Conservation (phyloP, 106 monocot genomes). For the Dactylorhiza incarnata region DNA sequence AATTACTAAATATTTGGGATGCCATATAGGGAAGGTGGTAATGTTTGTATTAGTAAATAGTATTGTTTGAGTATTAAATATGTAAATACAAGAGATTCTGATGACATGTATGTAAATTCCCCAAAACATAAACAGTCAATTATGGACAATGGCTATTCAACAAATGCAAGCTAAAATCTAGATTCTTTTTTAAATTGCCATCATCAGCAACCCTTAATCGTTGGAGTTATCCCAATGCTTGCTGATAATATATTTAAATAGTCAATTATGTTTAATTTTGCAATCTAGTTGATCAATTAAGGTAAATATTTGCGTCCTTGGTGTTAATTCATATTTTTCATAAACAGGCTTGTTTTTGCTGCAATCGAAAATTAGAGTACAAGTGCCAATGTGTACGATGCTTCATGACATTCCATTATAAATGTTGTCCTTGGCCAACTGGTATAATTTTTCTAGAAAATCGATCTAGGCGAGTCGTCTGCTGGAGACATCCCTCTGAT, state of each 20-base stretch:
- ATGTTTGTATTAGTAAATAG: not conserved
- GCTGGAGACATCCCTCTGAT: slow-evolving; percentile 82
- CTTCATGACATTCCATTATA: slow-evolving; percentile 40
- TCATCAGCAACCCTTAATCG: not conserved
- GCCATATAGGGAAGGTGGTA: not conserved
- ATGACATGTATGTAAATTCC: too few relatives aligned
- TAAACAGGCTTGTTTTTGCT: slow-evolving; percentile 64
- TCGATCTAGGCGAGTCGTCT: slow-evolving; percentile 31
- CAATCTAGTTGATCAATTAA: not conserved
- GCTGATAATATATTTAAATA: not conserved
- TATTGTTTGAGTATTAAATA: too few relatives aligned
- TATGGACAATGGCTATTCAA: too few relatives aligned
- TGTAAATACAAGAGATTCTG: too few relatives aligned
- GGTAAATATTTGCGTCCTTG: not conserved
- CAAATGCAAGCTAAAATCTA: not conserved
- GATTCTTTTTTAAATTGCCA: not conserved
- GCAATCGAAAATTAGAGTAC: slow-evolving; percentile 36
- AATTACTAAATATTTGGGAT: not conserved
- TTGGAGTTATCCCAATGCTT: not conserved
- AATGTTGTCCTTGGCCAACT: slow-evolving; percentile 80
- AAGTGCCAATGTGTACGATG: slow-evolving; percentile 76
- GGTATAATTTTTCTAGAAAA: slow-evolving; percentile 20
- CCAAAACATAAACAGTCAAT: too few relatives aligned
- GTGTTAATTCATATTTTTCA: slow-evolving; percentile 9
- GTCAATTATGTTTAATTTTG: not conserved